A percentile compares a stretch with the other conserved stretches of the same genome.
Conservation (phyloP, 441 rosid species). For the Erysimum pusillum region DNA sequence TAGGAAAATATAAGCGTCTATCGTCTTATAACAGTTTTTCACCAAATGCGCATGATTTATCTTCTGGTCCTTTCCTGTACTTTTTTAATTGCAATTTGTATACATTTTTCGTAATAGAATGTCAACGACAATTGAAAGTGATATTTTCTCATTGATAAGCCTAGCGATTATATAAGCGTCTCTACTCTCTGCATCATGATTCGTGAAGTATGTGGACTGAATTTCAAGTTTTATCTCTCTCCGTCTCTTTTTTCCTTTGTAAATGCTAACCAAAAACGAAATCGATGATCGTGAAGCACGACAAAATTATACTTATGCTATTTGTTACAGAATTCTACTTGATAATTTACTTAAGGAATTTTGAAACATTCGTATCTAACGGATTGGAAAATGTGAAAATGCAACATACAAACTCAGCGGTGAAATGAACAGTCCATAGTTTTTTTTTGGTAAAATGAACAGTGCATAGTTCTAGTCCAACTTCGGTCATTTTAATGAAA, state of each 20-base stretch:
- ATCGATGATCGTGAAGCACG: neutral
- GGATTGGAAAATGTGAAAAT: too few relatives aligned
- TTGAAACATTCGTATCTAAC: too few relatives aligned
- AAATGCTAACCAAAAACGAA: too few relatives aligned
- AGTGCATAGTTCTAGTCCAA: neutral
- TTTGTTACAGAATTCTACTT: too few relatives aligned
- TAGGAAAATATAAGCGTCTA: neutral
- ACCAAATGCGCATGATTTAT: neutral
- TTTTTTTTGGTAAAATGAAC: too few relatives aligned
- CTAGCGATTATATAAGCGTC: neutral
- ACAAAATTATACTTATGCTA: too few relatives aligned
- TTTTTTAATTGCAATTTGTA: neutral
- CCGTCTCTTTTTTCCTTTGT: too few relatives aligned
- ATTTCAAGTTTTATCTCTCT: too few relatives aligned
- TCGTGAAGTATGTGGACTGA: neutral
- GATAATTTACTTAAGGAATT: too few relatives aligned
- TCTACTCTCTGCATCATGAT: too few relatives aligned
- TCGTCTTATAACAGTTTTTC: neutral
- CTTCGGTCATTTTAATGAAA: neutral
- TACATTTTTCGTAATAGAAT: neutral
- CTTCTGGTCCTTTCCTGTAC: neutral
- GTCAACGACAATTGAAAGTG: neutral
- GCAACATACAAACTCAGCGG: too few relatives aligned
- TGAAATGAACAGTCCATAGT: too few relatives aligned
- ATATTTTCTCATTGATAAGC: neutral